These are phyloP conservation scores for Calonectria leucothoes DNA, from an alignment of 2,329 filamentous ascomycete genomes.

Conservation along the genomic window DNA sequence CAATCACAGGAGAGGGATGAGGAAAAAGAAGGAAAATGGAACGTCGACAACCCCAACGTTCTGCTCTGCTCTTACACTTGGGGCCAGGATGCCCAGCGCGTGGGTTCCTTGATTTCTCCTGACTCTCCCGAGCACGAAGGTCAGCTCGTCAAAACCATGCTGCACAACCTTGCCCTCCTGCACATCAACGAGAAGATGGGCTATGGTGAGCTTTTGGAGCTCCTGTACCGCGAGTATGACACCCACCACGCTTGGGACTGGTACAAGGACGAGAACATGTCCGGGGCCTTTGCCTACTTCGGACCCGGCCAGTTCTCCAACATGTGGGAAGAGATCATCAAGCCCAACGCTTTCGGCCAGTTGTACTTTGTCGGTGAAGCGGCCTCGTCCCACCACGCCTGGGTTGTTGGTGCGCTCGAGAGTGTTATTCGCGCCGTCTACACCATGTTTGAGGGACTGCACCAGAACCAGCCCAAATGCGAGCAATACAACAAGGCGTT, in stretches of 20 bases:
- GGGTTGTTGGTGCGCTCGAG: conserved; percentile 35
- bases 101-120: conserved; percentile 25
- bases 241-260: conserved; percentile 34
- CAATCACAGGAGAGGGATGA: not conserved
- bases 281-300: conserved; percentile 37
- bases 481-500: not conserved
- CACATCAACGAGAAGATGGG: conserved; percentile 17
- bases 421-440: conserved; percentile 32
- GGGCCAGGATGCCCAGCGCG: conserved; percentile 34
- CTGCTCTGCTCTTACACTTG: conserved; percentile 37
- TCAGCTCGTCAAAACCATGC: conserved; percentile 19
- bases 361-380: conserved; percentile 36
- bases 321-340: conserved; percentile 38
- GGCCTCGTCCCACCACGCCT: conserved; percentile 33
- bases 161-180: conserved; percentile 29
- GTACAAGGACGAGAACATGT: conserved; percentile 37
- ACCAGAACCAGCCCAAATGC: not conserved
- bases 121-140: conserved; percentile 25
- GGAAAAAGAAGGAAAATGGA: too few species aligned
- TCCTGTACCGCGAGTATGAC: conserved; percentile 18
- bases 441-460: conserved; percentile 22
- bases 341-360: conserved; percentile 36
- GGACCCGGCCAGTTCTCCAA: conserved; percentile 33
- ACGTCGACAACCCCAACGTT: conserved; percentile 20
- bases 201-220: not conserved